Evolutionary conservation across 2,329 filamentous ascomycete genomes (phyloP).

Genomic region (Fusarium camptoceras): DNA sequence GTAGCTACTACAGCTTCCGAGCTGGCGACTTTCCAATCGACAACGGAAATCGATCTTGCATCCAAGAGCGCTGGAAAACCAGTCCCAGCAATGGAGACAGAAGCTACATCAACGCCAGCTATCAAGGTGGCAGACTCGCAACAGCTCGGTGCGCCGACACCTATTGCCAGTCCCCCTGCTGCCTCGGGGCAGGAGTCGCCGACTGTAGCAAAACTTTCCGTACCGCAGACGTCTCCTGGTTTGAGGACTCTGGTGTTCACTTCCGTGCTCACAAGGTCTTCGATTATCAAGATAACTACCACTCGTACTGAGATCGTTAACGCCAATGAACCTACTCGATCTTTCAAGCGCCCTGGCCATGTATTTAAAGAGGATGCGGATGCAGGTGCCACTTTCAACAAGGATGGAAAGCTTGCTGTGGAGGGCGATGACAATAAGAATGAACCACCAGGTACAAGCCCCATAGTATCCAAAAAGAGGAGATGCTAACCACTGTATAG

Average conservation of each 20-base stretch:
- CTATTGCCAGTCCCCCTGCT: background rate
- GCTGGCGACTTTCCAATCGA: background rate
- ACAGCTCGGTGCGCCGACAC: slow-evolving; percentile 1
- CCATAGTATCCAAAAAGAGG: background rate
- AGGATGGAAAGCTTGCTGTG: slow-evolving; percentile 9
- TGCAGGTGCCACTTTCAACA: slow-evolving; percentile 4
- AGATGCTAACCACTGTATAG: slow-evolving; percentile 1
- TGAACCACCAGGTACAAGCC: background rate
- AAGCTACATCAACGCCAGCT: slow-evolving; percentile 1
- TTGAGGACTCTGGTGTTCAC: slow-evolving; percentile 37
- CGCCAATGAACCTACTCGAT: slow-evolving; percentile 10
- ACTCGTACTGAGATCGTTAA: slow-evolving; percentile 33
- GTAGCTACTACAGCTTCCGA: background rate
- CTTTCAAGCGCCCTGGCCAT: slow-evolving; percentile 14
- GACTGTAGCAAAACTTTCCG: background rate
- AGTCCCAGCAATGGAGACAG: slow-evolving; percentile 4
- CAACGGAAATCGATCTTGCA: background rate
- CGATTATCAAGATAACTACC: slow-evolving; percentile 28
- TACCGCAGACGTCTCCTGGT: background rate
- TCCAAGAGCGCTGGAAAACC: background rate
- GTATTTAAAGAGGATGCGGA: slow-evolving; percentile 31
- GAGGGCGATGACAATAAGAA: slow-evolving; percentile 1
- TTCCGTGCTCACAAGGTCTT: slow-evolving; percentile 39
- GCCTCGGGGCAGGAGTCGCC: background rate
- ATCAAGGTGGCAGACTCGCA: background rate